phyloP scores from a whole-genome alignment of 1,284 basidiomycete genomes.

The Cerrena zonata region DNA sequence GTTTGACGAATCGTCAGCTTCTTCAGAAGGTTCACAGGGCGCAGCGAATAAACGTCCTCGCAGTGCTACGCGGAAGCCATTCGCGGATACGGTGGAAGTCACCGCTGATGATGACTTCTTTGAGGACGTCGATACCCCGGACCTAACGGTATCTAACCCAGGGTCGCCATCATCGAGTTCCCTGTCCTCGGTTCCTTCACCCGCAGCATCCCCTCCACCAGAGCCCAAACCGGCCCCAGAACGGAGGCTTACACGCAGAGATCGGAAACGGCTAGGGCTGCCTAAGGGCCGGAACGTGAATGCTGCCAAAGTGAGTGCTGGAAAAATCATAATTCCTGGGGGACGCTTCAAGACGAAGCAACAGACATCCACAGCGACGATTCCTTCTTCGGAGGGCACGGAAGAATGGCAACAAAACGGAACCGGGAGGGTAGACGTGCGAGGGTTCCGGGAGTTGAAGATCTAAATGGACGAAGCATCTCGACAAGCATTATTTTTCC shows the following conservation, averaged over 20 bases:
- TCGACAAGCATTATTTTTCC: constrained; percentile 2
- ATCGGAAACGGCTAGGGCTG: constrained; percentile 62
- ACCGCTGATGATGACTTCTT: constrained; percentile 25
- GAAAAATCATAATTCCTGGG: constrained; percentile 57
- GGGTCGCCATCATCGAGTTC: constrained; percentile 32
- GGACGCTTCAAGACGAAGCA: constrained; percentile 34
- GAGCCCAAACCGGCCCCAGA: constrained; percentile 25
- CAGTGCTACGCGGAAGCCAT: constrained; percentile 22
- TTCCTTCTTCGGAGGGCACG: constrained; percentile 24
- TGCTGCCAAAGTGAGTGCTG: constrained; percentile 31
- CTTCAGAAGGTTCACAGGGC: constrained; percentile 37
- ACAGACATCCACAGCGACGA: not conserved
- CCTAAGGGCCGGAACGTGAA: constrained; percentile 43
- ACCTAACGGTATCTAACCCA: constrained; percentile 38
- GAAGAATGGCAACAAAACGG: constrained; percentile 70
- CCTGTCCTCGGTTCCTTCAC: constrained; percentile 38
- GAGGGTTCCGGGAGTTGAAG: constrained; percentile 76
- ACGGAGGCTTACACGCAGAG: constrained; percentile 49
- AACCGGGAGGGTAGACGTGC: constrained; percentile 67
- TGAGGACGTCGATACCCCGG: constrained; percentile 38
- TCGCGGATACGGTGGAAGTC: constrained; percentile 15
- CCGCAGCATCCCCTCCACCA: constrained; percentile 33
- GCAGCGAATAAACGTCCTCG: constrained; percentile 41
- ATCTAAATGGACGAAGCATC: constrained; percentile 39
- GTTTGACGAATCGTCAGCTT: constrained; percentile 56